These are phyloP conservation scores for Porphyrellus cyaneotinctus DNA, from an alignment of 768 basidiomycete genomes.

Conservation along the genomic window DNA sequence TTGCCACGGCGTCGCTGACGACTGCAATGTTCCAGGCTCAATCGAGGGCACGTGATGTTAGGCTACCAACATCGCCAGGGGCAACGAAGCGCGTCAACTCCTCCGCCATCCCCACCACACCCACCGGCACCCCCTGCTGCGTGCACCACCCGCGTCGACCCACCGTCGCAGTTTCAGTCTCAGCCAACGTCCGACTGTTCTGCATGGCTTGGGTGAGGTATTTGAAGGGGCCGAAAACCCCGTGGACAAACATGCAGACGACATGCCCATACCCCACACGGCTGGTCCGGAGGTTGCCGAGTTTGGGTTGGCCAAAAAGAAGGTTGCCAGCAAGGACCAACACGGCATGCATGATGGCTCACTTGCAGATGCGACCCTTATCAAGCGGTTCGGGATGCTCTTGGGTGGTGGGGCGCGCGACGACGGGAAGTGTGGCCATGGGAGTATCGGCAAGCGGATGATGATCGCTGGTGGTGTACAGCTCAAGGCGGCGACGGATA, in stretches of 20 bases:
- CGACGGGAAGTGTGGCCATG: constrained; percentile 39
- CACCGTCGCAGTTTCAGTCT: constrained; percentile 83
- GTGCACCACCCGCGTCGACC: constrained; percentile 72
- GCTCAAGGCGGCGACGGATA: constrained; percentile 37
- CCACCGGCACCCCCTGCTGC: constrained; percentile 42
- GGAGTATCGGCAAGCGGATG: constrained; percentile 37
- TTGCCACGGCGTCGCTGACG: constrained; percentile 55
- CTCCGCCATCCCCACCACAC: constrained; percentile 23
- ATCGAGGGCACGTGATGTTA: constrained; percentile 65
- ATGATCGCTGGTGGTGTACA: constrained; percentile 46
- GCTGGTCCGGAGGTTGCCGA: constrained; percentile 61
- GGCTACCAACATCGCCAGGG: constrained; percentile 33
- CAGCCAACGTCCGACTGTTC: constrained; percentile 60
- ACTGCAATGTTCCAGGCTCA: constrained; percentile 53
- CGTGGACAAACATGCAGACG: constrained; percentile 43
- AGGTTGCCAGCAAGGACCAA: constrained; percentile 22
- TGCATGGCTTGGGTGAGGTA: constrained; percentile 57
- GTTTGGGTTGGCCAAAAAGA: constrained; percentile 44
- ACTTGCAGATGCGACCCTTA: constrained; percentile 62
- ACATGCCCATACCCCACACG: constrained; percentile 47
- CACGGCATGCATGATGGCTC: constrained; percentile 29
- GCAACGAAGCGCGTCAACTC: constrained; percentile 32
- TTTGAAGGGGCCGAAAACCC: constrained; percentile 43
- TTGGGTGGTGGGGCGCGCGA: constrained; percentile 42
- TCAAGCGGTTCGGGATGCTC: constrained; percentile 72